Evolutionary conservation across 441 rosid species (phyloP).

Genomic region (Gossypium schwendimanii): DNA sequence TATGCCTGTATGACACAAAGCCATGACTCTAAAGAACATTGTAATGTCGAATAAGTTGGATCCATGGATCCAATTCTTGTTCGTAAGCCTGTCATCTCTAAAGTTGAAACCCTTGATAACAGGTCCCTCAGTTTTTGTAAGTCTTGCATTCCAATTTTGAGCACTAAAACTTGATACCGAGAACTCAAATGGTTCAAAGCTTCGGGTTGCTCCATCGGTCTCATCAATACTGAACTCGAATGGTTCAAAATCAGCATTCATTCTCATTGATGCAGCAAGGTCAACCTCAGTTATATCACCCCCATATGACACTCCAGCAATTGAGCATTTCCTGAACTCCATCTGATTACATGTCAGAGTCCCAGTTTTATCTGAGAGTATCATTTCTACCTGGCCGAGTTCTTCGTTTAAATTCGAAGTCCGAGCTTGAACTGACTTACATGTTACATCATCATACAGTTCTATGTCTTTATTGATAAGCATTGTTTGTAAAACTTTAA

Average conservation of each 20-base stretch:
- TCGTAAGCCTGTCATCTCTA: conserved; percentile 53
- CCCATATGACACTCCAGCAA: conserved; percentile 67
- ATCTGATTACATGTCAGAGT: conserved; percentile 85
- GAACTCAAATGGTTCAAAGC: conserved; percentile 21
- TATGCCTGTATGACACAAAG: conserved; percentile 72
- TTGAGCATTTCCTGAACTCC: conserved; percentile 79
- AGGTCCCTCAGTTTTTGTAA: conserved; percentile 11
- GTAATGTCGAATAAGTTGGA: conserved; percentile 35
- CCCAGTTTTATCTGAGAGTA: conserved; percentile 79
- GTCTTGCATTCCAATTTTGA: conserved; percentile 19
- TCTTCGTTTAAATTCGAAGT: conserved; percentile 81
- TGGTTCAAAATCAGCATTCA: conserved; percentile 40
- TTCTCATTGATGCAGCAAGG: conserved; percentile 54
- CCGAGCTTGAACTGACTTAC: conserved; percentile 53
- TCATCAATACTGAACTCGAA: conserved; percentile 11
- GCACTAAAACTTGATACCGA: conserved; percentile 15
- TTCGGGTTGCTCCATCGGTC: conserved; percentile 14
- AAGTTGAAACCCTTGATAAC: conserved; percentile 68
- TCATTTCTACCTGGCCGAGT: conserved; percentile 72
- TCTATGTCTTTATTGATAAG: conserved; percentile 56
- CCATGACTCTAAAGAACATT: conserved; percentile 65
- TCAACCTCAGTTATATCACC: conserved; percentile 54
- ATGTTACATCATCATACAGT: conserved; percentile 54
- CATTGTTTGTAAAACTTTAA: conserved; percentile 64
- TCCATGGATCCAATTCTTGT: conserved; percentile 43